Evolutionary conservation across 2,329 filamentous ascomycete species (phyloP).

Genomic region (Microthyrium microscopicum): DNA sequence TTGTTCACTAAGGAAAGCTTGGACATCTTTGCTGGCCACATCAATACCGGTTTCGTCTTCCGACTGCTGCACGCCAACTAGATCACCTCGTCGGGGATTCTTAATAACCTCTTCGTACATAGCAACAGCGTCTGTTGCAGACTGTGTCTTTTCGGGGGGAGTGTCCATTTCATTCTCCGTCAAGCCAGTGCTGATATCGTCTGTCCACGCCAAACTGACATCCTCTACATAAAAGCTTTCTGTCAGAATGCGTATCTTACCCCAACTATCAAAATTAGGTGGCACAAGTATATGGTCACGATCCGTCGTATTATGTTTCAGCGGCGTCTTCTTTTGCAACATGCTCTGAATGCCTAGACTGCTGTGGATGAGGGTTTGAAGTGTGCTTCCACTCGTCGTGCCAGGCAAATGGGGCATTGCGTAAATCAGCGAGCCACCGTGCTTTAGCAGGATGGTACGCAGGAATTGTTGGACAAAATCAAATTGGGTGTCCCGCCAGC

Average conservation of each 20-base stretch:
- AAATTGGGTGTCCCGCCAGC: constrained; percentile 93
- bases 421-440: constrained; percentile 42
- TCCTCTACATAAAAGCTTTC: constrained; percentile 87
- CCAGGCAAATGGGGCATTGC: constrained; percentile 40
- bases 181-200: constrained; percentile 48
- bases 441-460: constrained; percentile 69
- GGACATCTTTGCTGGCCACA: constrained; percentile 54
- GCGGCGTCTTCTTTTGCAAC: constrained; percentile 39
- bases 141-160: constrained; percentile 9
- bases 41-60: constrained; percentile 32
- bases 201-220: constrained; percentile 69
- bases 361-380: constrained; percentile 69
- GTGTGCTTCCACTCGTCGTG: too few relatives aligned
- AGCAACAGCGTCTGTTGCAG: constrained; percentile 38
- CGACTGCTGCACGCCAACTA: constrained; percentile 34
- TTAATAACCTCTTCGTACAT: constrained; percentile 67
- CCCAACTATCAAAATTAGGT: constrained; percentile 97
- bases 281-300: constrained; percentile 88
- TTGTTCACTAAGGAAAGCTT: constrained; percentile 61
- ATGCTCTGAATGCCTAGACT: constrained; percentile 74
- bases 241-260: constrained; percentile 81
- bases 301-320: constrained; percentile 65
- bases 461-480: constrained; percentile 90
- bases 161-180: constrained; percentile 1
- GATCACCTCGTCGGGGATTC: constrained; percentile 49